phyloP scores from a whole-genome alignment of 2,329 filamentous ascomycete genomes.

The Colletotrichum sp. region DNA sequence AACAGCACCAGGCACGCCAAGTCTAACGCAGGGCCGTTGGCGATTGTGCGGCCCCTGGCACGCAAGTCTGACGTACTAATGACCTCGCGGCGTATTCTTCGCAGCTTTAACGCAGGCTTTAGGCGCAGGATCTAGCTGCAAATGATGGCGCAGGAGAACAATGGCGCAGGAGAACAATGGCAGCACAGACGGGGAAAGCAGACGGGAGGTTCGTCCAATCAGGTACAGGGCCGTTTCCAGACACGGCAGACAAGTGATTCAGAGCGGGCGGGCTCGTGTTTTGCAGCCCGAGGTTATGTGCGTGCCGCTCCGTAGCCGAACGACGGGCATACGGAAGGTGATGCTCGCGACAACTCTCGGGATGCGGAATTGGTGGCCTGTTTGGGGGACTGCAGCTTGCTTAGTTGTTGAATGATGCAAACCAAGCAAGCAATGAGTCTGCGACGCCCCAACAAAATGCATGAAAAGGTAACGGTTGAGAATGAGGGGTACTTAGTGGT shows the following conservation, averaged over 20 bases:
- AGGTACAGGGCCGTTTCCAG: neutral
- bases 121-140: constrained; percentile 2
- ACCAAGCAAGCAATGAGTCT: neutral
- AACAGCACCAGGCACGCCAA: neutral
- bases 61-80: neutral
- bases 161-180: neutral
- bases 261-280: neutral
- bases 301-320: neutral
- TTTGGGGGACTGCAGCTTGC: neutral
- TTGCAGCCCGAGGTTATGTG: neutral
- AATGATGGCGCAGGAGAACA: neutral
- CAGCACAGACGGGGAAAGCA: neutral
- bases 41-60: neutral
- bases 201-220: neutral
- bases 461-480: constrained; percentile 7
- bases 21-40: neutral
- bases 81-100: neutral
- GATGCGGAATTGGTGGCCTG: neutral
- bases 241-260: neutral
- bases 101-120: neutral
- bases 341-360: neutral
- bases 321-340: neutral
- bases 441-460: constrained; percentile 19
- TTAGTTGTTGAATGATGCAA: constrained; percentile 5
- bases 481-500: constrained; percentile 2